Percentiles rank a stretch among this genome's conserved stretches.
Evolutionary conservation across 1,284 basidiomycete species (phyloP).

Genomic region (Coniferiporia sulphurascens): DNA sequence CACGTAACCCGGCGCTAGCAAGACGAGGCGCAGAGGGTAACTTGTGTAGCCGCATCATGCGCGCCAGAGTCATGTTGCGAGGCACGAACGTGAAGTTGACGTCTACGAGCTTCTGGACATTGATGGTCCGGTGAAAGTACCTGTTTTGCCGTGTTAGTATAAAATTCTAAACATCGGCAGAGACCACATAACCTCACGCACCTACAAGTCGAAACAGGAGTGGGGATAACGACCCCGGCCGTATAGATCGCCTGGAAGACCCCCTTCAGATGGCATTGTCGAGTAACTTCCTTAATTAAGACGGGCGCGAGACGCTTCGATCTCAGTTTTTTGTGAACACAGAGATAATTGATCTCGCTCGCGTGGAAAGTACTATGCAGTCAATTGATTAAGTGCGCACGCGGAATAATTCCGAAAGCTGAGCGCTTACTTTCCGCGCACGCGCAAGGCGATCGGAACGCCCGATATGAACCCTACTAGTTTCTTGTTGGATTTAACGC

Average conservation of each 20-base stretch:
- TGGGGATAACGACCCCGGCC: conserved; percentile 85
- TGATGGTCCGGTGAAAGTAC: conserved; percentile 92
- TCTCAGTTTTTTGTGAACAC: conserved; percentile 96
- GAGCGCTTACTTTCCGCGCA: conserved; percentile 68
- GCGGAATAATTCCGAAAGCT: neutral
- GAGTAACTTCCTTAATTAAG: conserved; percentile 97
- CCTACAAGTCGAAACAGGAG: conserved; percentile 82
- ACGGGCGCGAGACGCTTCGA: conserved; percentile 95
- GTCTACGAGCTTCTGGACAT: conserved; percentile 89
- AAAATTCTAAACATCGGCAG: neutral
- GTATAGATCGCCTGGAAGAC: conserved; percentile 99
- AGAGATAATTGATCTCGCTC: conserved; percentile 97
- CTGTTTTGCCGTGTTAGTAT: conserved; percentile 33
- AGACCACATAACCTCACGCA: conserved; percentile 24
- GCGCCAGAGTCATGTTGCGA: conserved; percentile 79
- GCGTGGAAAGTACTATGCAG: conserved; percentile 57
- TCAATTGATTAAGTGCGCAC: conserved; percentile 4
- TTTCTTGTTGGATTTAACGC: conserved; percentile 86
- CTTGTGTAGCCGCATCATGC: conserved; percentile 75
- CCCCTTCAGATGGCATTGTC: conserved; percentile 85
- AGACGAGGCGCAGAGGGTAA: conserved; percentile 51
- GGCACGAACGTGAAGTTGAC: conserved; percentile 88
- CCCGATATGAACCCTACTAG: conserved; percentile 99
- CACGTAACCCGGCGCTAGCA: conserved; percentile 50
- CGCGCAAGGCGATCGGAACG: conserved; percentile 79